phyloP scores from a whole-genome alignment of 1,284 basidiomycete genomes.

The Stygiomarasmius scandens region DNA sequence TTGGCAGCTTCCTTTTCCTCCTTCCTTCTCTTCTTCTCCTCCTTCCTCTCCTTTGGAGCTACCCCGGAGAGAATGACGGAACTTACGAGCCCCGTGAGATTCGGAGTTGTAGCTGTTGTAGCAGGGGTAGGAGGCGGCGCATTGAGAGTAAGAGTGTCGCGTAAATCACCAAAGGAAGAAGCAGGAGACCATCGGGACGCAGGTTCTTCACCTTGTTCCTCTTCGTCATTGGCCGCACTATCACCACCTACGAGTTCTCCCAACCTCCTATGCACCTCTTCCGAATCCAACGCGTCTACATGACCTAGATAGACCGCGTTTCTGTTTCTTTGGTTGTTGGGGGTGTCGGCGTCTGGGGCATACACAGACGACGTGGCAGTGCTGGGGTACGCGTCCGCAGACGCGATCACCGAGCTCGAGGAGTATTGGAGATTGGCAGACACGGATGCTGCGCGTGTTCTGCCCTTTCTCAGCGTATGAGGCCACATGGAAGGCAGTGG shows the following conservation, averaged over 20 bases:
- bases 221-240: neutral
- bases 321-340: neutral
- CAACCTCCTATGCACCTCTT: conserved; percentile 7
- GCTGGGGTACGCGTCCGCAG: no score
- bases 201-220: neutral
- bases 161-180: conserved; percentile 8
- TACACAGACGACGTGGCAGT: neutral
- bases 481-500: neutral
- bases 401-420: no score
- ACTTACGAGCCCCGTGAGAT: no score
- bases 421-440: neutral
- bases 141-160: neutral
- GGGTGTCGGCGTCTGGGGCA: neutral
- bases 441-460: neutral
- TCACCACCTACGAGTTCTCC: neutral
- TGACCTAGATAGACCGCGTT: conserved; percentile 8
- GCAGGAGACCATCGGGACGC: conserved; percentile 9
- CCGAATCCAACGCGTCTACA: conserved; percentile 11
- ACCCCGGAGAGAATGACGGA: no score
- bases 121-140: neutral
- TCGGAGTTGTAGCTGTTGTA: no score
- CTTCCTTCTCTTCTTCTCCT: no score
- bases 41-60: no score
- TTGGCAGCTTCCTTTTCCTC: no score
- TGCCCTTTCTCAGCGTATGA: neutral